Evolutionary conservation across 345 rosid species (phyloP).

Genomic region (Lepidium sativum): DNA sequence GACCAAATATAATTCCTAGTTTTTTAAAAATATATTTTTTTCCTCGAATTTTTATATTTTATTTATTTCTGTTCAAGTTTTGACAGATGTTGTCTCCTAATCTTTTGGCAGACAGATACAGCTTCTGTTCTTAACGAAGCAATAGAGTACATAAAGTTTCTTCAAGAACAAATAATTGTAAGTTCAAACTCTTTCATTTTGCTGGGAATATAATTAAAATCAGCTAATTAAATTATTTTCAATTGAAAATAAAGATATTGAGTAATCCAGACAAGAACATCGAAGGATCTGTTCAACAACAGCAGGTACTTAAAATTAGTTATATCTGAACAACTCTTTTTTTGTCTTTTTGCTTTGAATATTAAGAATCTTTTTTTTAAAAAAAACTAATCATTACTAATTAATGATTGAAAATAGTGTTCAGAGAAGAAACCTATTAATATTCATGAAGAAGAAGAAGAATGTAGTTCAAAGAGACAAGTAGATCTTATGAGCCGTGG

Average conservation of each 20-base stretch:
- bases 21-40: too few species aligned
- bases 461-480: conserved; percentile 31
- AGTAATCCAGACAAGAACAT: conserved; percentile 69
- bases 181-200: not conserved
- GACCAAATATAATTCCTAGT: too few species aligned
- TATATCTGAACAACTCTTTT: conserved; percentile 19
- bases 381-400: conserved; percentile 4
- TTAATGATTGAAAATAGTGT: conserved; percentile 9
- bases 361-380: conserved; percentile 15
- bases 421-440: not conserved
- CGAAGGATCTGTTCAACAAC: conserved; percentile 52
- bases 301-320: conserved; percentile 48
- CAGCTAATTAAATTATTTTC: not conserved
- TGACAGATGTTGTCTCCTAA: not conserved
- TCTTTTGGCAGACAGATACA: conserved; percentile 68
- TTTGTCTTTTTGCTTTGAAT: conserved; percentile 22
- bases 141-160: conserved; percentile 76
- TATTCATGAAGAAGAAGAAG: conserved; percentile 17
- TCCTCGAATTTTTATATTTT: not conserved
- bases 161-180: conserved; percentile 79
- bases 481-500: conserved; percentile 68
- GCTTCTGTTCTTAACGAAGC: conserved; percentile 98
- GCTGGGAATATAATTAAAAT: too few species aligned
- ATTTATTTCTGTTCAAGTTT: not conserved
- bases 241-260: conserved; percentile 38